Evolutionary conservation across 768 basidiomycete species (phyloP).

Genomic region (Strobilomyces confusus): DNA sequence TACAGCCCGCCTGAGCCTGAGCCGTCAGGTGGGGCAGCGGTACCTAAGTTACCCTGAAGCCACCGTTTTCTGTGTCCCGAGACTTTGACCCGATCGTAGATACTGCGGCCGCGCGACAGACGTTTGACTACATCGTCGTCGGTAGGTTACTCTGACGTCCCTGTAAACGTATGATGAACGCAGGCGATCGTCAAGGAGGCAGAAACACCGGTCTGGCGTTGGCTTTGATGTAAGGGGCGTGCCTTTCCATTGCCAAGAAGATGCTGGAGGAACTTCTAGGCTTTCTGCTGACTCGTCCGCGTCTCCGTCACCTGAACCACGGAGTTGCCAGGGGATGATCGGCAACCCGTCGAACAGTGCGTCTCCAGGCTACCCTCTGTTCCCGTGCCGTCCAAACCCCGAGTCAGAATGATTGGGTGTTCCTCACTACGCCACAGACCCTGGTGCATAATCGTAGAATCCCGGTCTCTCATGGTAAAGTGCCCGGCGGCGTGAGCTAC

Average conservation of each 20-base stretch:
- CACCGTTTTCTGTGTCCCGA: not conserved
- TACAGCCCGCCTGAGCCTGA: not conserved
- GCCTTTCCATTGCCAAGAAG: not conserved
- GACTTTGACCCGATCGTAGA: not conserved
- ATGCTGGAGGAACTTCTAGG: slow-evolving; percentile 2
- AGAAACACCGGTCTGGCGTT: slow-evolving; percentile 14
- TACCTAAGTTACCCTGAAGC: not conserved
- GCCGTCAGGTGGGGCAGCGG: not conserved
- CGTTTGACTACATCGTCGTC: slow-evolving; percentile 17
- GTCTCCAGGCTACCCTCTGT: not conserved
- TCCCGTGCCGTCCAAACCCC: slow-evolving; percentile 4
- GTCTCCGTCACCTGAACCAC: not conserved
- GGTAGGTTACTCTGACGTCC: slow-evolving; percentile 5
- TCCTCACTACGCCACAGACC: slow-evolving; percentile 10
- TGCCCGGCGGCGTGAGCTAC: slow-evolving; percentile 13
- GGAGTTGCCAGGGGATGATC: slow-evolving; percentile 3
- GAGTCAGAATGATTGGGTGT: slow-evolving; percentile 16
- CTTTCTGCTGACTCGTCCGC: slow-evolving; percentile 2
- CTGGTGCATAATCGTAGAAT: slow-evolving; percentile 7
- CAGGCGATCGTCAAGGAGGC: slow-evolving; percentile 4
- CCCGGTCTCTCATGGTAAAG: slow-evolving; percentile 6
- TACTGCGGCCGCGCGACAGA: slow-evolving; percentile 3
- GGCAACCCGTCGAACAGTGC: not conserved
- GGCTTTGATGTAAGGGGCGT: slow-evolving; percentile 9
- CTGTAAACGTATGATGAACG: not conserved